phyloP scores from a whole-genome alignment of 495 filamentous ascomycete species.

The Neurospora intermedia region DNA sequence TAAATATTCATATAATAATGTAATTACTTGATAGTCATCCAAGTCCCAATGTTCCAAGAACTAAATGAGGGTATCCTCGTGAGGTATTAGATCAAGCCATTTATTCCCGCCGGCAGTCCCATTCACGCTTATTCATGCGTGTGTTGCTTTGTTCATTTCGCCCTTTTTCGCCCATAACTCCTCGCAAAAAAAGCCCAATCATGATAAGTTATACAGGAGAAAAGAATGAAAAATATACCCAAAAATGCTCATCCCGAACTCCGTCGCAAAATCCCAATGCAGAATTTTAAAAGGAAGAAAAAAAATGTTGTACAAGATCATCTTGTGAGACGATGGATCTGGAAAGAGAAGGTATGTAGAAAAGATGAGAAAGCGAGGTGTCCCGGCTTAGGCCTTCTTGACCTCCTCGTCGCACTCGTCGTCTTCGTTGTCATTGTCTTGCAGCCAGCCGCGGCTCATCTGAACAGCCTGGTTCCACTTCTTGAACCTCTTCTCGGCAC shows the following conservation, averaged over 20 bases:
- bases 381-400: neutral
- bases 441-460: slow-evolving; percentile 80
- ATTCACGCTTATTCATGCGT: neutral
- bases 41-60: neutral
- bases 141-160: neutral
- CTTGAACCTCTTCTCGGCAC: slow-evolving; percentile 58
- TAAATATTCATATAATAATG: neutral
- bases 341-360: neutral
- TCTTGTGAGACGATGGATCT: neutral
- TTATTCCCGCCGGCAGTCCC: neutral
- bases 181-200: neutral
- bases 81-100: neutral
- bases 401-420: neutral
- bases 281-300: neutral
- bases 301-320: neutral
- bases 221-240: neutral
- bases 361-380: neutral
- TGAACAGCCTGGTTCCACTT: slow-evolving; percentile 82
- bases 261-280: neutral
- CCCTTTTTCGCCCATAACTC: neutral
- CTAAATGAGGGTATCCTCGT: neutral
- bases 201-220: neutral
- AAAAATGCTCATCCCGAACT: neutral
- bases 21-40: neutral
- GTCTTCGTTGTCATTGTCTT: slow-evolving; percentile 8